Evolutionary conservation across 179 eudicot species (phyloP).

Genomic region (Silene noctiflora): DNA sequence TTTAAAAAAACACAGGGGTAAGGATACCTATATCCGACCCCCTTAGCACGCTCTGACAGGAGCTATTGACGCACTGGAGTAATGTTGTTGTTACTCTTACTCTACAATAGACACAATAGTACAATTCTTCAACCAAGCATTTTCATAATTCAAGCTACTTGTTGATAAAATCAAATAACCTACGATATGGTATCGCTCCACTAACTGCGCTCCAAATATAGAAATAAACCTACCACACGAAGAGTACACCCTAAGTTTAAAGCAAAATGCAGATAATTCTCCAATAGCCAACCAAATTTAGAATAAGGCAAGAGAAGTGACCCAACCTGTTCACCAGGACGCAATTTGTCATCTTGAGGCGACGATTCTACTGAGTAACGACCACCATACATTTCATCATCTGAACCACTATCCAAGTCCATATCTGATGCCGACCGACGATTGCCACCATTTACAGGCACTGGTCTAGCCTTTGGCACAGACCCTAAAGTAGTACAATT

Average conservation of each 20-base stretch:
- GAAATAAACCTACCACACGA: not conserved
- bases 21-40: not conserved
- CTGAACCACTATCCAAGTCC: slow-evolving; percentile 32
- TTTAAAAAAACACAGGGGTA: not conserved
- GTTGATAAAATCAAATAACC: not conserved
- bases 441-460: slow-evolving; percentile 20
- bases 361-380: slow-evolving; percentile 27
- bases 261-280: not conserved
- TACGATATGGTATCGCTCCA: not conserved
- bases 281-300: slow-evolving; percentile 13
- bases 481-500: slow-evolving; percentile 21
- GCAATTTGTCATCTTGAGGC: slow-evolving; percentile 27
- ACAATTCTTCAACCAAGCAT: not conserved
- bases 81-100: not conserved
- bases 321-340: slow-evolving; percentile 25
- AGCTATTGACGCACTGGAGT: not conserved
- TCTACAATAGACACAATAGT: no score
- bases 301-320: slow-evolving; percentile 1
- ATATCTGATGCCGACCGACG: slow-evolving; percentile 31
- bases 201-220: not conserved
- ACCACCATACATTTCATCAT: slow-evolving; percentile 28
- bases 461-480: slow-evolving; percentile 26
- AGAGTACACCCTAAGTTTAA: not conserved
- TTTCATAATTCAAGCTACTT: not conserved
- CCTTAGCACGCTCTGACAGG: not conserved